Percentiles rank a stretch among this genome's conserved stretches.
These are phyloP conservation scores for Dendrobium officinale DNA, from an alignment of 106 monocot species.

Conservation along the genomic window DNA sequence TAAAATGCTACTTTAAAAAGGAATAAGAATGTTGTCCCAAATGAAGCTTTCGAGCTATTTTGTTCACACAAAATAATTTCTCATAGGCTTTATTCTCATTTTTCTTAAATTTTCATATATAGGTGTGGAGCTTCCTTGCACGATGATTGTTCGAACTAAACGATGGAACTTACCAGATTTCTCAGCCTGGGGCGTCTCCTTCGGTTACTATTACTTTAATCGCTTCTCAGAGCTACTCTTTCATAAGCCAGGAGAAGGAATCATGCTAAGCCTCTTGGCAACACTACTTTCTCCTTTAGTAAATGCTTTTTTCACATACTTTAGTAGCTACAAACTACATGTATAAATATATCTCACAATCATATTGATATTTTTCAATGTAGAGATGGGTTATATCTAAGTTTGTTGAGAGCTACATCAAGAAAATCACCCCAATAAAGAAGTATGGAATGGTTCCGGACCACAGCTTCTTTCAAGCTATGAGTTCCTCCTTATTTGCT, in stretches of 20 bases:
- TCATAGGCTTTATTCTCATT: background rate
- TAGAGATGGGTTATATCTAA: slow-evolving; percentile 62
- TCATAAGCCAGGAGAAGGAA: too few species aligned
- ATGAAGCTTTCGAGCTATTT: too few species aligned
- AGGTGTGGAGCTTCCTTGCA: slow-evolving; percentile 50
- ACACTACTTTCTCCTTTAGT: too few species aligned
- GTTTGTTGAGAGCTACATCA: slow-evolving; percentile 50
- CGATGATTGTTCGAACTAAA: slow-evolving; percentile 34
- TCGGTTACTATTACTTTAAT: slow-evolving; percentile 31
- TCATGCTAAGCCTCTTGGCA: too few species aligned
- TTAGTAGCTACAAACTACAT: background rate
- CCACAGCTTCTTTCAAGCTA: too few species aligned
- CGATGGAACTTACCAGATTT: slow-evolving; percentile 34
- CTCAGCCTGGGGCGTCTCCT: slow-evolving; percentile 32
- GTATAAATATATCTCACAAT: background rate
- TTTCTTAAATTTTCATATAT: background rate
- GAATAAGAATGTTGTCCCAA: too few species aligned
- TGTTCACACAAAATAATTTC: too few species aligned
- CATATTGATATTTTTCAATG: background rate
- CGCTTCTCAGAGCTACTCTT: slow-evolving; percentile 58
- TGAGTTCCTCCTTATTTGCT: slow-evolving; percentile 11
- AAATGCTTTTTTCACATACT: slow-evolving; percentile 4
- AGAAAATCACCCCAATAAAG: slow-evolving; percentile 35
- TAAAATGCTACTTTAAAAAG: too few species aligned
- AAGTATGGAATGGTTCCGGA: slow-evolving; percentile 60